phyloP scores from a whole-genome alignment of 106 monocot species.

The Dendrobium huoshanense region DNA sequence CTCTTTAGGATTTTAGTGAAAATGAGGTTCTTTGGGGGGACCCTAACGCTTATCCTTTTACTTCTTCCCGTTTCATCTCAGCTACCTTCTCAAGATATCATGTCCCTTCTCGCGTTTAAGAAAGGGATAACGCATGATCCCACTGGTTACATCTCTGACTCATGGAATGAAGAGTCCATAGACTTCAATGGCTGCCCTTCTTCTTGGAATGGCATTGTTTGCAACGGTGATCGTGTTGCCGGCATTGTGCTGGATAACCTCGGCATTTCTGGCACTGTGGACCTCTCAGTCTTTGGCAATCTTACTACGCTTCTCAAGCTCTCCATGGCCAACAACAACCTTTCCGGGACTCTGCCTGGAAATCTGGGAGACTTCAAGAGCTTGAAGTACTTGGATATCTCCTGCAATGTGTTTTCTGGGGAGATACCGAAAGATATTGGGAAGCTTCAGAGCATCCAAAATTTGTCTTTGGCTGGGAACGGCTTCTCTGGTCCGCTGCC shows the following conservation, averaged over 20 bases:
- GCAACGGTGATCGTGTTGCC: conserved; percentile 60
- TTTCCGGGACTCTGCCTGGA: conserved; percentile 45
- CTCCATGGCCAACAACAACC: conserved; percentile 67
- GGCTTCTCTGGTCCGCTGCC: conserved; percentile 79
- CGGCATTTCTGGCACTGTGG: conserved; percentile 39
- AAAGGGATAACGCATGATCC: conserved; percentile 81
- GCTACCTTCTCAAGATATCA: conserved; percentile 76
- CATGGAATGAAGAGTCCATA: conserved; percentile 93
- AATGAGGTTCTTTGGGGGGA: conserved; percentile 29
- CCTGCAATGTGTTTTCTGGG: conserved; percentile 70
- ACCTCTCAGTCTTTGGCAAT: conserved; percentile 51
- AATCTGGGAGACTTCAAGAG: conserved; percentile 41
- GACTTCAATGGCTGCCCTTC: conserved; percentile 95
- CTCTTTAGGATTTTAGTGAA: not conserved
- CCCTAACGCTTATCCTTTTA: conserved; percentile 27
- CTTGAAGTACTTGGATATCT: conserved; percentile 76
- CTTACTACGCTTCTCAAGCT: conserved; percentile 67
- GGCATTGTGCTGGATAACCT: conserved; percentile 64
- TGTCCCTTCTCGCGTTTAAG: conserved; percentile 83
- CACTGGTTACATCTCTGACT: conserved; percentile 66
- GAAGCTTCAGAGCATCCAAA: conserved; percentile 56
- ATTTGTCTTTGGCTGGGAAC: conserved; percentile 69
- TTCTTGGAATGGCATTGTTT: conserved; percentile 93
- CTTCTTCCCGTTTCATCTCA: conserved; percentile 33
- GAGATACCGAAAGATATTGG: conserved; percentile 52